Evolutionary conservation across 371 early-diverging fungal genomes (phyloP), one percentile per base, ranked within the genome.

Genomic region (Chytridium lagenaria): DNA sequence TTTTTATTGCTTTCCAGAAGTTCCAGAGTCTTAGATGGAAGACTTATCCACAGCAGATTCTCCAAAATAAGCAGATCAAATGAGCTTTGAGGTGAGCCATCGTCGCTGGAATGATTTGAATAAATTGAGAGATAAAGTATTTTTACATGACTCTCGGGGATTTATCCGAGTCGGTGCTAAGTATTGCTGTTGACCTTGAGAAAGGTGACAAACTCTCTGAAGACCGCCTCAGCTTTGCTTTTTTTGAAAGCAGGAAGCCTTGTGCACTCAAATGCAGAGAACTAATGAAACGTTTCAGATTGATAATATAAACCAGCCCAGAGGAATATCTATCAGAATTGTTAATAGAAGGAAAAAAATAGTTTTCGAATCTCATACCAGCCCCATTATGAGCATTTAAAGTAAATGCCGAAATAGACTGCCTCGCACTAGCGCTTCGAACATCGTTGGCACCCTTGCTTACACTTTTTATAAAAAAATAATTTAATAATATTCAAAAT

Each of bases 51-150:
- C 7, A 61, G 36, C 16, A 61, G 37, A 61, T 61, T 61, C 37
- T 61, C 61, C 26, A 61, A 61, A 7, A 61, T 26, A 7, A 61
- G 37, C 61, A 61, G 15, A 34, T 61, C 61, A 36, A 61, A 61
- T 10, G 61, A 31, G 36, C 61, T 26, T 34, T 61, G 3, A 15
- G 3, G 3, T 22, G 34, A 34, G 23, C 61, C 34, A 3, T 34
- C 36, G 23, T 61, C 61, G 61, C 61, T 61, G 23, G 15, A 37
- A 31, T 33, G 3, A 33, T 7, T 2, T 36, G 3, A 61, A 26
- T 3, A 61, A 15, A 15, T 16, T 26, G 30, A 55, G 10, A 61
- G 10, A 5, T 61, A 3, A 61, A 16, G 3, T 28, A 34, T 2
- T 12, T 34, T 33, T 37, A 61, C 61, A 28, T 61, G 7, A 31